Evolutionary conservation across 2,329 filamentous ascomycete genomes (phyloP).

Genomic region (Botryotinia globosa): DNA sequence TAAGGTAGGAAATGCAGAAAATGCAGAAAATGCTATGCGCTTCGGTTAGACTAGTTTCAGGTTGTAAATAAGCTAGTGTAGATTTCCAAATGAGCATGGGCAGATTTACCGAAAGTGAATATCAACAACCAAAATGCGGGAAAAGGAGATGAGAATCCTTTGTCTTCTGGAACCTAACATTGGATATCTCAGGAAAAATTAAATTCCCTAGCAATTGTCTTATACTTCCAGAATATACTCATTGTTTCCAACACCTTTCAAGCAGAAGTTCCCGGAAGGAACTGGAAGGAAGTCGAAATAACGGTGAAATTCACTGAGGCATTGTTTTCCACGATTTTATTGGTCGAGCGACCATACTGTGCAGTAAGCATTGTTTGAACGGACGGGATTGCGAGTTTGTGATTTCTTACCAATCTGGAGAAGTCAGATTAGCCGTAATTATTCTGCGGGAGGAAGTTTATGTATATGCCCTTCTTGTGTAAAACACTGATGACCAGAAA

Average conservation of each 20-base stretch:
- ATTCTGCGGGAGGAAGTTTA: not conserved
- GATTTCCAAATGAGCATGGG: not conserved
- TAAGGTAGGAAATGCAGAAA: not conserved
- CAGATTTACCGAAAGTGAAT: not conserved
- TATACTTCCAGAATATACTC: not conserved
- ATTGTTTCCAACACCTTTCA: not conserved
- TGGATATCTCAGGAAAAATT: not conserved
- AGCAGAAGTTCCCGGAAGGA: not conserved
- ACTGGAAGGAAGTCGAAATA: not conserved
- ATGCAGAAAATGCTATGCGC: not conserved
- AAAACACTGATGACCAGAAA: not conserved
- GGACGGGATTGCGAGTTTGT: not conserved
- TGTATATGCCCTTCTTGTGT: not conserved
- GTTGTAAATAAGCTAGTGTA: not conserved
- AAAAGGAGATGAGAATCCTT: not conserved
- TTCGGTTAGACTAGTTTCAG: no score
- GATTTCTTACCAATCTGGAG: not conserved
- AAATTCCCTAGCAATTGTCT: not conserved
- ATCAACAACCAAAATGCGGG: not conserved
- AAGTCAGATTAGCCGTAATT: not conserved
- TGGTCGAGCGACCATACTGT: not conserved
- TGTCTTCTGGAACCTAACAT: not conserved
- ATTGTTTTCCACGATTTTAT: not conserved
- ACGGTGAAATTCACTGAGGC: not conserved
- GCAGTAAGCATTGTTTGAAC: not conserved